phyloP scores from a whole-genome alignment of 108 stramenopile species.

The Nitzschia inconspicua region DNA sequence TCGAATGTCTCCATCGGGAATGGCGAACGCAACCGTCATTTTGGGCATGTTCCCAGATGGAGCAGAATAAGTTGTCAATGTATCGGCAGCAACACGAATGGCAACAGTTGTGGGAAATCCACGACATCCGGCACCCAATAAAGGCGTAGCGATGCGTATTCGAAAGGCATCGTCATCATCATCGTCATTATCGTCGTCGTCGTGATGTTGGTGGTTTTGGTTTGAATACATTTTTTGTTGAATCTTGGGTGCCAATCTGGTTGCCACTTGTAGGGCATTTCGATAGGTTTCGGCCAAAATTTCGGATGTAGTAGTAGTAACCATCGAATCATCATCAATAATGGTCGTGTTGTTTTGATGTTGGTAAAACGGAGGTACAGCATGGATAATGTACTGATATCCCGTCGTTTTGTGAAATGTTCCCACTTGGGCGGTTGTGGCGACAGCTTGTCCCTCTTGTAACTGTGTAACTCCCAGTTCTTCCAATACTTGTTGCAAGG shows the following conservation, averaged over 20 bases:
- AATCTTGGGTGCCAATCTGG: background rate
- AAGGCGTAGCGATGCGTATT: constrained; percentile 49
- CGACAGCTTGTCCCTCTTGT: constrained; percentile 38
- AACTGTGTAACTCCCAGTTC: background rate
- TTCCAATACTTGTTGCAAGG: constrained; percentile 17
- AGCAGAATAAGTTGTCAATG: no score
- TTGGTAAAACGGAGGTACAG: constrained; percentile 65
- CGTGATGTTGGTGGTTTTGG: background rate
- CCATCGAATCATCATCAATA: no score
- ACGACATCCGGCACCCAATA: constrained; percentile 71
- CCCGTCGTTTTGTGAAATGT: constrained; percentile 5
- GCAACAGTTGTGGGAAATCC: constrained; percentile 63
- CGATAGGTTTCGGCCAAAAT: constrained; percentile 29
- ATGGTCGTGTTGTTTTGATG: constrained; percentile 31
- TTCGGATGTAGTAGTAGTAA: no score
- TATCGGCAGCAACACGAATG: constrained; percentile 39
- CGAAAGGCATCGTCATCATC: no score
- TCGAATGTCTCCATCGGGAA: constrained; percentile 15
- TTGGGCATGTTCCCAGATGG: background rate
- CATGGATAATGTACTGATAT: constrained; percentile 55
- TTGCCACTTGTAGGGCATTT: constrained; percentile 22
- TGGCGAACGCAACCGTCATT: constrained; percentile 22
- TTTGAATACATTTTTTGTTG: background rate
- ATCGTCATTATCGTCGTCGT: background rate
- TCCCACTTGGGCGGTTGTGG: constrained; percentile 35